These are phyloP conservation scores for Capsicum baccatum DNA, from an alignment of 257 asterid genomes.

Conservation along the genomic window DNA sequence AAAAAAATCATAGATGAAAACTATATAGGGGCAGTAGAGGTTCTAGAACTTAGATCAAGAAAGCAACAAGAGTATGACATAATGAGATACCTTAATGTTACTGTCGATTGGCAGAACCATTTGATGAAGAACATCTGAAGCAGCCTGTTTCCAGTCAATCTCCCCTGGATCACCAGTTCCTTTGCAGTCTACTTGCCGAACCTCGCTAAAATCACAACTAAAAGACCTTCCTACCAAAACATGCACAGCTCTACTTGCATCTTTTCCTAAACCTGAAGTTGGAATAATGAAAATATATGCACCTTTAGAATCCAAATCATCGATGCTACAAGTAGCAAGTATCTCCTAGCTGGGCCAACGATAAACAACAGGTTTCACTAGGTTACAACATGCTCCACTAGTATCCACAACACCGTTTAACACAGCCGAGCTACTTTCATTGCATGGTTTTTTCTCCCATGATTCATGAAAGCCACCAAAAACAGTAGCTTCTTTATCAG, in stretches of 20 bases:
- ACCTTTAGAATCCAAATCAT: slow-evolving; percentile 47
- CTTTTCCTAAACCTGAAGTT: slow-evolving; percentile 34
- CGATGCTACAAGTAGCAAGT: slow-evolving; percentile 31
- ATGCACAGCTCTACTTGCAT: slow-evolving; percentile 36
- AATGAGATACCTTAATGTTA: slow-evolving; percentile 45
- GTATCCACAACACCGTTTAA: slow-evolving; percentile 34
- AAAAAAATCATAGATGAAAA: not conserved
- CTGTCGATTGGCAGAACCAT: slow-evolving; percentile 49
- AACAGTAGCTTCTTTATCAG: too few species aligned
- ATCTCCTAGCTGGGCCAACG: slow-evolving; percentile 58
- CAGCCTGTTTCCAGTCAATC: slow-evolving; percentile 48
- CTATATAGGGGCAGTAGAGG: not conserved
- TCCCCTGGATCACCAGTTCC: slow-evolving; percentile 34
- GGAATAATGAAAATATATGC: slow-evolving; percentile 45
- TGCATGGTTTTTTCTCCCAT: slow-evolving; percentile 30
- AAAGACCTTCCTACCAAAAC: slow-evolving; percentile 54
- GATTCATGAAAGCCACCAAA: slow-evolving; percentile 30
- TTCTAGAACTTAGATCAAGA: not conserved
- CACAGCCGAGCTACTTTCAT: slow-evolving; percentile 27
- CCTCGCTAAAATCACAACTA: slow-evolving; percentile 31
- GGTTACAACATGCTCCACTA: slow-evolving; percentile 34
- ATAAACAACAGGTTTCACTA: slow-evolving; percentile 37
- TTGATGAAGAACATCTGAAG: slow-evolving; percentile 38
- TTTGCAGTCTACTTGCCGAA: slow-evolving; percentile 30
- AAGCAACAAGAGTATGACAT: slow-evolving; percentile 16